These are phyloP conservation scores for Nissolia schottii DNA, from an alignment of 306 rosid species.

Conservation along the genomic window DNA sequence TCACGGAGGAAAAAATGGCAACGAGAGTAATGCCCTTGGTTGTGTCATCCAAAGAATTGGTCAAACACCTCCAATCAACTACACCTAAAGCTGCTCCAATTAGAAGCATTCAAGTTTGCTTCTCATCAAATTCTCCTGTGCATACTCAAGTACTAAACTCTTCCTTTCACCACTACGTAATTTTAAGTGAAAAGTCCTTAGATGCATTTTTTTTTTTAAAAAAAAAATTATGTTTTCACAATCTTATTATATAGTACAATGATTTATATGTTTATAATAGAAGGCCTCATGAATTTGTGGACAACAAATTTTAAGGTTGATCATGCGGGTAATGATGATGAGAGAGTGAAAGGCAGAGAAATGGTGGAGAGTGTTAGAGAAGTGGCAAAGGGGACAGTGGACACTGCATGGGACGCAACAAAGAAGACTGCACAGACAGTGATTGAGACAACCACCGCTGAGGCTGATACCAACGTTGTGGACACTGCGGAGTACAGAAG, in stretches of 20 bases:
- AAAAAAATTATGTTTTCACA: too few species aligned
- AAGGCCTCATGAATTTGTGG: too few species aligned
- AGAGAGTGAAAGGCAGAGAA: constrained; percentile 26
- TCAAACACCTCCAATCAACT: constrained; percentile 22
- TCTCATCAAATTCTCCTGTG: constrained; percentile 25
- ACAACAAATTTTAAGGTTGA: not conserved
- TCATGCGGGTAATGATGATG: constrained; percentile 2
- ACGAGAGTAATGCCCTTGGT: constrained; percentile 21
- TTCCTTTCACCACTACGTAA: not conserved
- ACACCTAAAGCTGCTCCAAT: not conserved
- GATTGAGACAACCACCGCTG: constrained; percentile 39
- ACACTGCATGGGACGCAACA: constrained; percentile 52
- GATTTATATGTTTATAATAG: too few species aligned
- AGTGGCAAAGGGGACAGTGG: constrained; percentile 30
- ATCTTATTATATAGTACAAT: too few species aligned
- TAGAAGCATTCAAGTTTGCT: not conserved
- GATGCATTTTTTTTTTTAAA: too few species aligned
- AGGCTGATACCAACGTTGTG: constrained; percentile 55
- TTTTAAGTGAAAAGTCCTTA: not conserved
- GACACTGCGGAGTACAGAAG: constrained; percentile 62
- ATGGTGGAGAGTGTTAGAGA: constrained; percentile 25
- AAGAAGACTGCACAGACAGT: constrained; percentile 24
- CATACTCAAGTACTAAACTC: constrained; percentile 20
- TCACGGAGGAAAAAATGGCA: constrained; percentile 32
- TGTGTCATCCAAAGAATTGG: constrained; percentile 3